Conservation (phyloP, 495 filamentous ascomycete genomes). For the Penicillium antarcticum region DNA sequence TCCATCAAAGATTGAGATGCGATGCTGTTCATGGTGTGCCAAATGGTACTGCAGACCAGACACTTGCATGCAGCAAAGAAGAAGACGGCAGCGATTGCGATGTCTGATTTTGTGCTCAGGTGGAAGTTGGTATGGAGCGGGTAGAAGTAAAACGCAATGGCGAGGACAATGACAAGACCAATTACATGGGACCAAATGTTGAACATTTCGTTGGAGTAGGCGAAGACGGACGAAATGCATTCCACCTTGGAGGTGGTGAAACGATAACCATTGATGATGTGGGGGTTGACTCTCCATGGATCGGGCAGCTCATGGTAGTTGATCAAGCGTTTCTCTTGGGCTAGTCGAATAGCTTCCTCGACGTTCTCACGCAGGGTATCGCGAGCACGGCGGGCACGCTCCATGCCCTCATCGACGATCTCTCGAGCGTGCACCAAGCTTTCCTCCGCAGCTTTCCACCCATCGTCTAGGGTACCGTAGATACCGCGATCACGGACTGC, state of each 20-base stretch:
- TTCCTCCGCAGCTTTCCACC: constrained; percentile 69
- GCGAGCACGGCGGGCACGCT: constrained; percentile 70
- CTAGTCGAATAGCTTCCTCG: constrained; percentile 72
- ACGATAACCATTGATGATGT: constrained; percentile 87
- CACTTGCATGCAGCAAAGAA: constrained; percentile 97
- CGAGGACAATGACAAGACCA: constrained; percentile 79
- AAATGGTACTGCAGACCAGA: constrained; percentile 89
- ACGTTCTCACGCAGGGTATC: constrained; percentile 75
- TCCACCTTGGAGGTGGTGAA: constrained; percentile 86
- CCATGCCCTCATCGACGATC: constrained; percentile 82
- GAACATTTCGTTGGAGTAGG: constrained; percentile 85
- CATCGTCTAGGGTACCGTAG: constrained; percentile 62
- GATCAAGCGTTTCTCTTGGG: constrained; percentile 78
- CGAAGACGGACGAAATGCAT: constrained; percentile 78
- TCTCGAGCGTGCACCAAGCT: constrained; percentile 70
- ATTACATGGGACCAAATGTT: constrained; percentile 98
- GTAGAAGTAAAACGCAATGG: constrained; percentile 96
- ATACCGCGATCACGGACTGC: constrained; percentile 61
- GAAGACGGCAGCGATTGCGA: constrained; percentile 87
- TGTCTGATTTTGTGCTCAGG: constrained; percentile 78
- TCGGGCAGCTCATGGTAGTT: constrained; percentile 84
- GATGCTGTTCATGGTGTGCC: constrained; percentile 98
- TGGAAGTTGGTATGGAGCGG: constrained; percentile 81
- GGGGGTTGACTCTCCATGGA: constrained; percentile 92
- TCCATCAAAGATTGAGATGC: constrained; percentile 86